These are phyloP conservation scores for Sarocladiaceae sp. DNA, from an alignment of 2,329 filamentous ascomycete genomes.

Conservation along the genomic window DNA sequence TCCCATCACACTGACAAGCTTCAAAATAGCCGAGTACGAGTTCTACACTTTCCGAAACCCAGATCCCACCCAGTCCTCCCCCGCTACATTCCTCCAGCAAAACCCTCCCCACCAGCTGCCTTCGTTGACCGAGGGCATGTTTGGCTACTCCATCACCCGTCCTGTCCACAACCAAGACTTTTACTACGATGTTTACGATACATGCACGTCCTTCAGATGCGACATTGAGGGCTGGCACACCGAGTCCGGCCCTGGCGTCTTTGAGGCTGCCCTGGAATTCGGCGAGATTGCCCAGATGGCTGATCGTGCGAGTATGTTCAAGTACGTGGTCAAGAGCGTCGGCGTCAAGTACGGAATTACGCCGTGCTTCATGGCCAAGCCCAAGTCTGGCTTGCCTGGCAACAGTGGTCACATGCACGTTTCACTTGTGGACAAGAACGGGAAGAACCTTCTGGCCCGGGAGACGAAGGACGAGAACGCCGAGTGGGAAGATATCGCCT, in stretches of 20 bases:
- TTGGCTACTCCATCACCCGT: constrained; percentile 83
- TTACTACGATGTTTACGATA: constrained; percentile 81
- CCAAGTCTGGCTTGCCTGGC: constrained; percentile 80
- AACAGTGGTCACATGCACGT: constrained; percentile 97
- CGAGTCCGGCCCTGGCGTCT: constrained; percentile 88
- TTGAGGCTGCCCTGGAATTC: constrained; percentile 90
- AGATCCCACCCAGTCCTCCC: constrained; percentile 48
- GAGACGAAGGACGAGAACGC: constrained; percentile 65
- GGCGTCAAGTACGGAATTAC: constrained; percentile 85
- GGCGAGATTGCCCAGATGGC: constrained; percentile 85
- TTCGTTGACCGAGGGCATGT: constrained; percentile 86
- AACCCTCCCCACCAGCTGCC: constrained; percentile 71
- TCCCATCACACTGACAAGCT: background rate
- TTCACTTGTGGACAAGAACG: constrained; percentile 73
- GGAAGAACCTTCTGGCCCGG: constrained; percentile 78
- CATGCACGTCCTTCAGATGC: constrained; percentile 70
- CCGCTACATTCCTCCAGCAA: constrained; percentile 65
- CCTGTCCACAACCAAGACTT: constrained; percentile 88
- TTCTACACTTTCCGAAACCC: constrained; percentile 87
- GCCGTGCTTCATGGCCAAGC: constrained; percentile 98
- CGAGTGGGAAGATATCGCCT: constrained; percentile 65
- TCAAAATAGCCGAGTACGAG: constrained; percentile 77
- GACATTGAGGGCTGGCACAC: constrained; percentile 94
- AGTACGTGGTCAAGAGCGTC: constrained; percentile 87
- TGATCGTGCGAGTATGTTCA: constrained; percentile 87